Conservation (phyloP, 2,329 filamentous ascomycete species). For the Fusarium albidum region DNA sequence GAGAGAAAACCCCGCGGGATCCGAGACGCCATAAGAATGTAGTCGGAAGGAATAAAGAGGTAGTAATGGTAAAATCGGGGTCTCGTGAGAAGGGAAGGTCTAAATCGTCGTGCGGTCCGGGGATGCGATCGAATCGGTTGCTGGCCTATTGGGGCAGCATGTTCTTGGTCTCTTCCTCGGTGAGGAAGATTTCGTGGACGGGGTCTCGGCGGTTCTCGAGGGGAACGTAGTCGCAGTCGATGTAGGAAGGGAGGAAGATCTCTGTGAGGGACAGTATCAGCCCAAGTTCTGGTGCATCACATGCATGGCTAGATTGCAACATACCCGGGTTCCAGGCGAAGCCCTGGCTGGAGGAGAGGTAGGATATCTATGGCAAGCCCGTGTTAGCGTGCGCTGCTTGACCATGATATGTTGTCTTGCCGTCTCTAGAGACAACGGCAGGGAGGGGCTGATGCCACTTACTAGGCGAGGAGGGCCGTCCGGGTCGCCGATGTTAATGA, state of each 20-base stretch:
- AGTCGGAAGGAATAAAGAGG: slow-evolving; percentile 18
- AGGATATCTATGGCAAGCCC: slow-evolving; percentile 70
- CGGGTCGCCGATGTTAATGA: slow-evolving; percentile 79
- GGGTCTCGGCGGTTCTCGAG: slow-evolving; percentile 80
- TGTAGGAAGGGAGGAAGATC: slow-evolving; percentile 82
- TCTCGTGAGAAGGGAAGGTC: slow-evolving; percentile 42
- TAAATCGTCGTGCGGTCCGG: slow-evolving; percentile 33
- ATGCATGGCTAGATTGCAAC: slow-evolving; percentile 21
- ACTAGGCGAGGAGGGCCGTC: slow-evolving; percentile 78
- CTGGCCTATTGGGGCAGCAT: slow-evolving; percentile 69
- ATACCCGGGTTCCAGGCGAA: slow-evolving; percentile 84
- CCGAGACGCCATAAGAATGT: slow-evolving; percentile 29
- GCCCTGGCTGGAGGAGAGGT: slow-evolving; percentile 80
- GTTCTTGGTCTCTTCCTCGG: slow-evolving; percentile 76
- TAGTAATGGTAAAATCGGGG: slow-evolving; percentile 25
- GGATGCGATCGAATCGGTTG: slow-evolving; percentile 25
- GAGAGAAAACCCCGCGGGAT: slow-evolving; percentile 24
- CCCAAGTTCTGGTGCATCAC: slow-evolving; percentile 2
- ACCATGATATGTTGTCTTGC: not conserved
- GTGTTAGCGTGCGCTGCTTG: slow-evolving; percentile 16
- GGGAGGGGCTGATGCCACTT: slow-evolving; percentile 42
- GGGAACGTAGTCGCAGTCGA: slow-evolving; percentile 77
- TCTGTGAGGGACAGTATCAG: slow-evolving; percentile 55
- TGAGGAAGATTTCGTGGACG: slow-evolving; percentile 79
- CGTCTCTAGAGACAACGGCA: not conserved